phyloP scores from a whole-genome alignment of 2,329 filamentous ascomycete species.

The Teratosphaeria viscida region DNA sequence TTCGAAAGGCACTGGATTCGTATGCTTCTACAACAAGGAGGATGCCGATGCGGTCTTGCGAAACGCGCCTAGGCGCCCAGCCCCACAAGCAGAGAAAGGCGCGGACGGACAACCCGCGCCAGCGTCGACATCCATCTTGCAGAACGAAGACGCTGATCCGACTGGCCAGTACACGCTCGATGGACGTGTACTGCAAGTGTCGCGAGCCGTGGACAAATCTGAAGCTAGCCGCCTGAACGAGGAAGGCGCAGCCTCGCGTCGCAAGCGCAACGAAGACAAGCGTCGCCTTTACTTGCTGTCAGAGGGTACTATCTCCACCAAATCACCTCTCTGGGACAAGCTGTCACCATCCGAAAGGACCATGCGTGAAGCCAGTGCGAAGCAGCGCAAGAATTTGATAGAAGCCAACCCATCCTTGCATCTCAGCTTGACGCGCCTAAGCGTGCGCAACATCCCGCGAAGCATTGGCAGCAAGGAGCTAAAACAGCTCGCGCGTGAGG shows the following conservation, averaged over 20 bases:
- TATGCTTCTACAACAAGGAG: constrained; percentile 72
- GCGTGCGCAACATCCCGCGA: constrained; percentile 81
- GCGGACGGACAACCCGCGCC: constrained; percentile 16
- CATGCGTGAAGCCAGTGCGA: constrained; percentile 77
- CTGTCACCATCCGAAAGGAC: constrained; percentile 71
- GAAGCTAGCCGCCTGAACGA: constrained; percentile 69
- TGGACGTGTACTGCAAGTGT: constrained; percentile 73
- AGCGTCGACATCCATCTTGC: constrained; percentile 69
- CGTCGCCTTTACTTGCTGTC: constrained; percentile 76
- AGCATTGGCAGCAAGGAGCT: constrained; percentile 75
- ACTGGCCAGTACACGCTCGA: constrained; percentile 83
- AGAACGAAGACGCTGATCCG: constrained; percentile 73
- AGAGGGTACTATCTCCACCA: constrained; percentile 73
- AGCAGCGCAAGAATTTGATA: constrained; percentile 81
- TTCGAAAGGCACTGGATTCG: constrained; percentile 86
- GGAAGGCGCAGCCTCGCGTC: constrained; percentile 51
- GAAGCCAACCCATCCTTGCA: constrained; percentile 84
- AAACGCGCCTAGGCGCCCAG: constrained; percentile 52
- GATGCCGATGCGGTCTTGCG: constrained; percentile 70
- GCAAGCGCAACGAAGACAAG: constrained; percentile 73
- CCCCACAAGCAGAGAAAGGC: constrained; percentile 18
- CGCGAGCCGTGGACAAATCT: constrained; percentile 72
- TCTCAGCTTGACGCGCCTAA: constrained; percentile 78
- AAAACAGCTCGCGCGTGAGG: constrained; percentile 81
- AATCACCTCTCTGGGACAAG: constrained; percentile 64